Percentiles rank a stretch among this genome's conserved stretches.
Conservation (phyloP, 192 early-diverging fungal species). For the Coemansia sp. region DNA sequence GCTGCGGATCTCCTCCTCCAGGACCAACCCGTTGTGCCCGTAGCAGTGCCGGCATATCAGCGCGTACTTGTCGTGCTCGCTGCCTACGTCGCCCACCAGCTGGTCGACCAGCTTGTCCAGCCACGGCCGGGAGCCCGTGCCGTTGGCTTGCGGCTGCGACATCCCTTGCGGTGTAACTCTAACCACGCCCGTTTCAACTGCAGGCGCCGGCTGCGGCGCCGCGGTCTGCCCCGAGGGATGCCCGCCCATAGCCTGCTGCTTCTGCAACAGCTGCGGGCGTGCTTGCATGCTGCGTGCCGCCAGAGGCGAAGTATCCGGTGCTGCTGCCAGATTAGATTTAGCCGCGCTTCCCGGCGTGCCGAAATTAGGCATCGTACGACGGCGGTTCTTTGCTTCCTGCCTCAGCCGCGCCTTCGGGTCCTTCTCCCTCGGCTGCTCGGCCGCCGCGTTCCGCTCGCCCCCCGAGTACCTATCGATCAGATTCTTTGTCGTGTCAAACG, state of each 20-base stretch:
- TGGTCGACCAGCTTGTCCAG: constrained; percentile 91
- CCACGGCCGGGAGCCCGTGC: constrained; percentile 58
- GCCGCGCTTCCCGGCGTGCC: constrained; percentile 78
- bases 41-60: constrained; percentile 89
- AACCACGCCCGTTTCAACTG: constrained; percentile 25
- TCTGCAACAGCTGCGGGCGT: background rate
- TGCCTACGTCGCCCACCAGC: constrained; percentile 82
- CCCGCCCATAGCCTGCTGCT: background rate
- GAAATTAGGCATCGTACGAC: constrained; percentile 50
- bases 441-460: constrained; percentile 15
- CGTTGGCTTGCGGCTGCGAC: constrained; percentile 7
- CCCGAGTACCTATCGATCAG: constrained; percentile 85
- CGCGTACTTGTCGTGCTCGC: constrained; percentile 87
- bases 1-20: constrained; percentile 73
- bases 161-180: constrained; percentile 13
- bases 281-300: constrained; percentile 9
- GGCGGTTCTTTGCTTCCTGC: constrained; percentile 32
- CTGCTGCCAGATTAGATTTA: constrained; percentile 56
- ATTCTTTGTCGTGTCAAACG: constrained; percentile 85
- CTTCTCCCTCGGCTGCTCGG: background rate
- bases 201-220: background rate
- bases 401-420: constrained; percentile 3
- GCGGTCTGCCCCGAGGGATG: background rate
- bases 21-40: constrained; percentile 88
- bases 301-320: constrained; percentile 61